A percentile compares a stretch with the other conserved stretches of the same genome.
These are phyloP conservation scores for Zygoascus biomembranicola DNA, from an alignment of 805 yeast genomes.

Conservation along the genomic window DNA sequence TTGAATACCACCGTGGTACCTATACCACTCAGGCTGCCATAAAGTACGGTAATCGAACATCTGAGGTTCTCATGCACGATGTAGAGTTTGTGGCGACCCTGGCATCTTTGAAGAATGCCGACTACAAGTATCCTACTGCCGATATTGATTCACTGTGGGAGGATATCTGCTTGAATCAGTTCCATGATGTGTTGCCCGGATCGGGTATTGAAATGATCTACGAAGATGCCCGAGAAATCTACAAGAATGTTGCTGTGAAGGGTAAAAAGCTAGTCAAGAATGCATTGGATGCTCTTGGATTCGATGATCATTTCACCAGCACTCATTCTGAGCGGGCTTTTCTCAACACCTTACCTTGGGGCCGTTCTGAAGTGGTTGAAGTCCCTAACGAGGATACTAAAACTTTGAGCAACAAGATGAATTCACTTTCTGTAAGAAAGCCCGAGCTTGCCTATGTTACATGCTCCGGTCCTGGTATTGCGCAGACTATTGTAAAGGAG, in stretches of 20 bases:
- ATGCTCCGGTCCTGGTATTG: not conserved
- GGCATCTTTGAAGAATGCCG: slow-evolving; percentile 46
- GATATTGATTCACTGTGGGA: slow-evolving; percentile 76
- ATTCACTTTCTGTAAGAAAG: not conserved
- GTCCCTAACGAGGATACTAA: slow-evolving; percentile 20
- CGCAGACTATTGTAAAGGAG: not conserved
- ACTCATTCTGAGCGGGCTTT: slow-evolving; percentile 1
- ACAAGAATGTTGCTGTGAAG: slow-evolving; percentile 45
- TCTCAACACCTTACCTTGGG: slow-evolving; percentile 62
- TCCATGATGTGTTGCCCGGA: slow-evolving; percentile 96
- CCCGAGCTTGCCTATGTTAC: not conserved
- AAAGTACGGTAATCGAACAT: slow-evolving; percentile 67
- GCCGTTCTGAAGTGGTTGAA: slow-evolving; percentile 39
- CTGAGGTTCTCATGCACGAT: slow-evolving; percentile 75
- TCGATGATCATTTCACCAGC: slow-evolving; percentile 6
- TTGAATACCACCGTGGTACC: slow-evolving; percentile 95
- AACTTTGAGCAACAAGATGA: not conserved
- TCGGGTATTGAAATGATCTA: slow-evolving; percentile 91
- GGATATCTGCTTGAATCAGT: slow-evolving; percentile 80
- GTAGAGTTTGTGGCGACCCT: slow-evolving; percentile 75
- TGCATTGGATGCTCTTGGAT: slow-evolving; percentile 40
- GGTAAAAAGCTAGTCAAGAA: slow-evolving; percentile 45
- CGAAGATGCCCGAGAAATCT: slow-evolving; percentile 78
- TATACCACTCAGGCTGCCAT: slow-evolving; percentile 89
- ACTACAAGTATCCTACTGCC: slow-evolving; percentile 63